Conservation (phyloP, 129 eudicot species). For the Ambrosia trifida region DNA sequence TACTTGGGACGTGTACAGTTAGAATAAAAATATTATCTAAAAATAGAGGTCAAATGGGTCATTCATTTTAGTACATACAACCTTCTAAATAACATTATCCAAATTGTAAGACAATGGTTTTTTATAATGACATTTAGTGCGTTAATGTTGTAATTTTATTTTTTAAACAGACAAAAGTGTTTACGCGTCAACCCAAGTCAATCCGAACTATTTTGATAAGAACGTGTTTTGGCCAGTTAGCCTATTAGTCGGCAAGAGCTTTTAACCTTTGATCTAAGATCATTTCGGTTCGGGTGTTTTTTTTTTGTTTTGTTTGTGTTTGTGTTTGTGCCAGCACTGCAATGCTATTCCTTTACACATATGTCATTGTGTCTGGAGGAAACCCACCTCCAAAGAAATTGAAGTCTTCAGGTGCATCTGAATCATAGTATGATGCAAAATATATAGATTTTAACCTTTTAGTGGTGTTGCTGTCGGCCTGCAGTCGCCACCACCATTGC, state of each 20-base stretch:
- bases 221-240: not conserved
- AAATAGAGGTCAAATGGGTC: not conserved
- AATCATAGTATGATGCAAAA: slow-evolving; percentile 21
- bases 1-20: not conserved
- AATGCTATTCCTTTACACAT: slow-evolving; percentile 81
- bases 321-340: slow-evolving; percentile 65
- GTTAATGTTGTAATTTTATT: not conserved
- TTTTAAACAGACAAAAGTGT: not conserved
- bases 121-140: not conserved
- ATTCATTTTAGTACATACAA: not conserved
- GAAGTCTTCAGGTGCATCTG: slow-evolving; percentile 40
- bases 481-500: not conserved
- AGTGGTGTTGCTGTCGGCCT: not conserved
- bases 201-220: not conserved
- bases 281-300: not conserved
- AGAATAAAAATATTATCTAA: not conserved
- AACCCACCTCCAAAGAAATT: slow-evolving; percentile 93
- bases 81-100: not conserved
- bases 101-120: not conserved
- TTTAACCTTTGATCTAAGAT: not conserved
- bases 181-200: not conserved
- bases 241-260: not conserved
- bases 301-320: too few species aligned
- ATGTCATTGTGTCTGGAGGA: slow-evolving; percentile 83
- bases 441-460: not conserved